These are phyloP conservation scores for Acacia concinna DNA, from an alignment of 331 rosid genomes.

Conservation along the genomic window DNA sequence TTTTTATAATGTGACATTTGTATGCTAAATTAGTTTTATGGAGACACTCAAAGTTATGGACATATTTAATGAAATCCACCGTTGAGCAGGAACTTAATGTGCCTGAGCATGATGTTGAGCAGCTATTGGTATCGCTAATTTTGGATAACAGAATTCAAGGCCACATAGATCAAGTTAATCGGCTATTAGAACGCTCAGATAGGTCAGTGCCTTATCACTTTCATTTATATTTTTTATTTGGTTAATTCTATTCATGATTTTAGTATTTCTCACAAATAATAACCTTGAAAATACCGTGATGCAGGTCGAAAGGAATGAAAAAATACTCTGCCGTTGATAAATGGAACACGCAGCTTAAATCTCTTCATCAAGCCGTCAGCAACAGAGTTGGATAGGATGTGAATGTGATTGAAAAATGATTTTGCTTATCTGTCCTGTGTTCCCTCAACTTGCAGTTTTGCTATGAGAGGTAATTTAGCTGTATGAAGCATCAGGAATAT, in stretches of 20 bases:
- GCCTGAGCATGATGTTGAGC: slow-evolving; percentile 95
- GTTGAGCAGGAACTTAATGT: slow-evolving; percentile 84
- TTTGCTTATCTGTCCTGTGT: slow-evolving; percentile 2
- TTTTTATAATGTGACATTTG: not conserved
- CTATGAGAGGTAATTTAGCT: slow-evolving; percentile 37
- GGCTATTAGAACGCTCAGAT: slow-evolving; percentile 89
- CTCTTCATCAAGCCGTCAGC: slow-evolving; percentile 75
- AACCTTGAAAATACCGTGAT: slow-evolving; percentile 19
- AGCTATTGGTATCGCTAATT: slow-evolving; percentile 85
- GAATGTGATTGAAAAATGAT: slow-evolving; percentile 9
- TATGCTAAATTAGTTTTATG: not conserved
- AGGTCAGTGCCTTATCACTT: slow-evolving; percentile 46
- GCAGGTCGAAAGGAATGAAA: slow-evolving; percentile 97
- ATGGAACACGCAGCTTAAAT: slow-evolving; percentile 91
- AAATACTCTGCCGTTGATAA: slow-evolving; percentile 92
- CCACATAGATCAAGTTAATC: slow-evolving; percentile 93
- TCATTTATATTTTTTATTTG: not conserved
- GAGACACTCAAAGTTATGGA: slow-evolving; percentile 9
- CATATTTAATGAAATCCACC: slow-evolving; percentile 17
- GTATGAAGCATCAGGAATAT: slow-evolving; percentile 29
- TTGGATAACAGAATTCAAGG: slow-evolving; percentile 95
- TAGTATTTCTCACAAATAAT: not conserved
- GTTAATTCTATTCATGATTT: not conserved
- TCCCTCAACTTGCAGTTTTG: slow-evolving; percentile 36
- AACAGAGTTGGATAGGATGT: slow-evolving; percentile 65